Evolutionary conservation across 768 basidiomycete species (phyloP), one percentile per base, ranked within the genome.

Genomic region (Kwoniella newhampshirensis): DNA sequence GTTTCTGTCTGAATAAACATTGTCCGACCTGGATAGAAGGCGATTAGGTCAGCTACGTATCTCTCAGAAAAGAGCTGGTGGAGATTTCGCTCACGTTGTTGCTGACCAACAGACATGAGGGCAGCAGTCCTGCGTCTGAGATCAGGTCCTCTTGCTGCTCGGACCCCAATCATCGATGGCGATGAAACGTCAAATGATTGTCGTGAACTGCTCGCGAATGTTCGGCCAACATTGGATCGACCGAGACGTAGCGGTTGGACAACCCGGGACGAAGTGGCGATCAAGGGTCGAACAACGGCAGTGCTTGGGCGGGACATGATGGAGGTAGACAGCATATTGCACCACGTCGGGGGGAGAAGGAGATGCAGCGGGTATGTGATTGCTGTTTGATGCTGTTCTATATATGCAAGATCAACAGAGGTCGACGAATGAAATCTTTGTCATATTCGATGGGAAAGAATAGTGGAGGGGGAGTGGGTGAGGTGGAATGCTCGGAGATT

Each of bases 1-100:
- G 86, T 85, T 78, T 97, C 93, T 4, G 94, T 98, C 78, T 99
- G 96, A 55, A 98, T 96, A 80, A 98, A 98, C 93, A 97, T 94
- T 51, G 87, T 87, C 21, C 92, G 71, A 37, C 61, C 77, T 77
- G 66, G 42, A 43, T 15, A 43, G 25, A 11, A 37, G 27, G 12
- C 15, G 20, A 51, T 39, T 35, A 51, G 8, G 37, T 25, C 26
- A 21, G 20, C 18, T 52, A 39, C 40, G 51, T 40, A n/a, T 11
- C 6, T 18, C 15, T 9, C 35, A 20, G 2, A 23, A 3, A 17
- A 13, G n/a, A 35, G 28, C 21, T 13, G 30, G 9, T 46, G 20
- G 15, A 17, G 21, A n/a, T 41, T 57, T 1, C 12, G 28, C 59
- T 56, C 46, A 61, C 59, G 53, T 45, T 61, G 59, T 27, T 61